Base-by-base conservation (phyloP, 257 asterid species). In the Gynochthodes officinalis region DNA sequence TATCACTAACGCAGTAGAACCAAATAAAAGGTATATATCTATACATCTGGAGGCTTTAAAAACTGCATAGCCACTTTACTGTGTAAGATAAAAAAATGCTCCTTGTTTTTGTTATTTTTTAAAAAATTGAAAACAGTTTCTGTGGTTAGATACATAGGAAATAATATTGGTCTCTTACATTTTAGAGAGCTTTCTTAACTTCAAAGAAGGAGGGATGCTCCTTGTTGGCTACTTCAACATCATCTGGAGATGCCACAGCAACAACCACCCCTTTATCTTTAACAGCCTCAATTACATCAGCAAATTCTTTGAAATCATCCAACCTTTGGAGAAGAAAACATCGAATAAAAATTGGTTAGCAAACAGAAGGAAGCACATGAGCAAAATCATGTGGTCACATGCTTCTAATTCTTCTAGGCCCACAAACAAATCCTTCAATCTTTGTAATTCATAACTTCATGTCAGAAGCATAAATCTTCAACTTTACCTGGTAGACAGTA, bases 261-360 rank as follows among this genome's bases (percentile, higher is more conserved):
- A 92, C 98, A 73, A 82, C 91, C 30, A 90, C 90, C 8, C 98
- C 98, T 75, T 81, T 85, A 82, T 84, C 90, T 80, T 92, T 92
- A 35, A 95, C 96, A 46, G 84, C 71, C 77, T 88, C 89, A 46
- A 95, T 43, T n/a, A 83, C 82, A 57, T 85, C 94, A 6, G 89
- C 99, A 71, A 95, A 92, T 78, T 90, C 97, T 86, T 86, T 90
- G 92, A 95, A 95, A 79, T 95, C 98, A 9, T 61, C 70, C 90
- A 95, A 76, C 84, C 98, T 95, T 67, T 57, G 64, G 15, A 53
- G 25, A 23, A 11, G 65, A 64, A 60, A 37, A 55, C 43, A 53
- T 25, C 25, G 63, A 48, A 23, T 52, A 43, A 49, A 13, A 30
- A 43, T 11, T 52, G 46, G 55, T 64, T 44, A 43, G 35, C 58